These are phyloP conservation scores for Ustilago vetiveriae DNA, from an alignment of 1,284 basidiomycete species.

Conservation along the genomic window DNA sequence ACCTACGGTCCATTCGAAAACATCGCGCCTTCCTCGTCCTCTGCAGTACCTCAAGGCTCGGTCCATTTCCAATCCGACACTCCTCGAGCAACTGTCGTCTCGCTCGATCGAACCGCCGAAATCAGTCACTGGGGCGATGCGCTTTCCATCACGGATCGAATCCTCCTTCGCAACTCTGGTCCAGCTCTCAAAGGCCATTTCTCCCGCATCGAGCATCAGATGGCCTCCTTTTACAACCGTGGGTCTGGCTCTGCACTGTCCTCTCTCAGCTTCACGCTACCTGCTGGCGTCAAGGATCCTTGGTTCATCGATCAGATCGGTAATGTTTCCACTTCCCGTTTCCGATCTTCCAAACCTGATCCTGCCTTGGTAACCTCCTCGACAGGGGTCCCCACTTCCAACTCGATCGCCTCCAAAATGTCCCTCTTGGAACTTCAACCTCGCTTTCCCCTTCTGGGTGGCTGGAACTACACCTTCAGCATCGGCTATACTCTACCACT, in stretches of 20 bases:
- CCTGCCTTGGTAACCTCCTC: conserved; percentile 11
- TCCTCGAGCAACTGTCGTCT: conserved; percentile 80
- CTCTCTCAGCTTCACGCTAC: conserved; percentile 74
- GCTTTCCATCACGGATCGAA: conserved; percentile 88
- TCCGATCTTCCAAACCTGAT: conserved; percentile 73
- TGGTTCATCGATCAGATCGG: conserved; percentile 73
- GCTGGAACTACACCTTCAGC: conserved; percentile 97
- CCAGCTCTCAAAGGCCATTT: conserved; percentile 94
- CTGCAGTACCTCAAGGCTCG: conserved; percentile 67
- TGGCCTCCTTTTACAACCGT: conserved; percentile 75
- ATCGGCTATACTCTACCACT: conserved; percentile 84
- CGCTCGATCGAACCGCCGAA: conserved; percentile 81
- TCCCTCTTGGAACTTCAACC: conserved; percentile 80
- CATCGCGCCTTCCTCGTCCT: conserved; percentile 70
- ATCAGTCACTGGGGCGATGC: conserved; percentile 97
- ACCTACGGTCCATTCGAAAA: conserved; percentile 87
- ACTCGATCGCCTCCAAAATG: conserved; percentile 52
- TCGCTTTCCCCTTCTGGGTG: conserved; percentile 90
- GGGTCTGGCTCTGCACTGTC: conserved; percentile 76
- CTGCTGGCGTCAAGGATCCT: conserved; percentile 25
- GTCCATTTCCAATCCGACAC: conserved; percentile 84
- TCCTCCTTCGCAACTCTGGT: conserved; percentile 85
- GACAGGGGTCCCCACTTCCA: neutral
- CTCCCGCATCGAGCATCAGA: conserved; percentile 87
- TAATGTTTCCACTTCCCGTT: conserved; percentile 92